These are phyloP conservation scores for Camelina hispida DNA, from an alignment of 345 rosid genomes.

Conservation along the genomic window DNA sequence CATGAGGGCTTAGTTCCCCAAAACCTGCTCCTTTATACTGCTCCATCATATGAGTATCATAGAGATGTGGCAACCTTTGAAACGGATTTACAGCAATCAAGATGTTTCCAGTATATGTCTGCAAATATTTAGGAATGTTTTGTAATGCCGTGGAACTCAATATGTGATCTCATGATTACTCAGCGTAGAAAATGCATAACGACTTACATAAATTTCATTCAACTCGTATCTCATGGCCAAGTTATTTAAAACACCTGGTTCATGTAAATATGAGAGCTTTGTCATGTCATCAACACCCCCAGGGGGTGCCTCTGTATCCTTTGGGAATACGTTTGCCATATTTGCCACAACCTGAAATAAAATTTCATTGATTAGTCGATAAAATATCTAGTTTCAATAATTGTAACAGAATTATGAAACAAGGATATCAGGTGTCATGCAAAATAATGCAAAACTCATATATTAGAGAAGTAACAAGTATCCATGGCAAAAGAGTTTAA, in stretches of 20 bases:
- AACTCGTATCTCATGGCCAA: constrained; percentile 96
- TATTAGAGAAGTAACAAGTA: constrained; percentile 10
- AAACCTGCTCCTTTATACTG: constrained; percentile 97
- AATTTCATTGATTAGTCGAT: constrained; percentile 21
- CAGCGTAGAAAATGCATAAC: constrained; percentile 30
- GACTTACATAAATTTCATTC: constrained; percentile 92
- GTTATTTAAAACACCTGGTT: constrained; percentile 95
- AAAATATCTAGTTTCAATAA: constrained; percentile 14
- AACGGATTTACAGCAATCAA: constrained; percentile 98
- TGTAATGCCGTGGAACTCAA: constrained; percentile 2
- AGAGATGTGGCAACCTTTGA: constrained; percentile 97
- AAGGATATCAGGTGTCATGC: constrained; percentile 10
- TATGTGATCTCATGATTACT: constrained; percentile 3
- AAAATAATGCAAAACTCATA: background rate
- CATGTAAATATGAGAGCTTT: constrained; percentile 97
- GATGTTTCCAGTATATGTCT: constrained; percentile 99
- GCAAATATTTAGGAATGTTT: constrained; percentile 42
- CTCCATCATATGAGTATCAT: constrained; percentile 99
- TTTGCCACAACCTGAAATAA: constrained; percentile 76
- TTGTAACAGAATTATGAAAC: background rate
- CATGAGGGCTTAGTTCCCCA: constrained; percentile 99
- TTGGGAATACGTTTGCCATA: constrained; percentile 82
- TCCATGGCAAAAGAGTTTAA: background rate
- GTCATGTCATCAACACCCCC: constrained; percentile 99
- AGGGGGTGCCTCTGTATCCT: constrained; percentile 95